Base-by-base conservation (phyloP, 106 monocot genomes). In the Acanthochlamys bracteata region DNA sequence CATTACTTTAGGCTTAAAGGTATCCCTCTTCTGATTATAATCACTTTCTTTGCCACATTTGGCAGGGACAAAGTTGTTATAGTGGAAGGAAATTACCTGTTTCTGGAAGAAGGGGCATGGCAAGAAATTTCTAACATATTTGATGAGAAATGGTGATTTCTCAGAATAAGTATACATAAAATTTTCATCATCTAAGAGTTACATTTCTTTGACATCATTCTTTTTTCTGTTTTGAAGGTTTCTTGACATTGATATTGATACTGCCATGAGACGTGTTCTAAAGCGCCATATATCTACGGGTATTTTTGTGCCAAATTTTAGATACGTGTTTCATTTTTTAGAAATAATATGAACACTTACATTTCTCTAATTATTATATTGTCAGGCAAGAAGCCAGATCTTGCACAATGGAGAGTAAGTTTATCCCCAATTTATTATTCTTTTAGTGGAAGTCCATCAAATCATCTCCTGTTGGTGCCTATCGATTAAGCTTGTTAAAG, bases 21-120 rank as follows among this genome's bases (percentile, higher is more conserved):
- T n/a, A n/a, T n/a, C n/a, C n/a, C n/a, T n/a, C n/a, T n/a, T n/a
- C n/a, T n/a, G n/a, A n/a, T n/a, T n/a, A n/a, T n/a, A n/a, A n/a
- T n/a, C n/a, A n/a, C n/a, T n/a, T n/a, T n/a, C n/a, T n/a, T n/a
- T n/a, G n/a, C n/a, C n/a, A 39, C 16, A 49, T 57, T 63, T 85
- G 61, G 10, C 63, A 90, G 91, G 69, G 91, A 96, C 66, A 91
- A 79, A 63, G 23, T 88, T 62, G 85, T 96, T 46, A 81, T 96
- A 63, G 85, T 96, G 20, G 96, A 96, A 75, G 96, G 96, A 22
- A 91, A 91, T 71, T 96, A 96, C 56, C 73, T 96, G 63, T 76
- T 96, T 10, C 68, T 85, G 67, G 85, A 96, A 59, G 88, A 96
- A 67, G 88, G 76, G 25, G 40, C 57, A 54, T 96, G 91, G 90